A percentile compares a stretch with the other conserved stretches of the same genome.
These are phyloP conservation scores for Astrothelium subdiscretum DNA, from an alignment of 495 filamentous ascomycete species.

Conservation along the genomic window DNA sequence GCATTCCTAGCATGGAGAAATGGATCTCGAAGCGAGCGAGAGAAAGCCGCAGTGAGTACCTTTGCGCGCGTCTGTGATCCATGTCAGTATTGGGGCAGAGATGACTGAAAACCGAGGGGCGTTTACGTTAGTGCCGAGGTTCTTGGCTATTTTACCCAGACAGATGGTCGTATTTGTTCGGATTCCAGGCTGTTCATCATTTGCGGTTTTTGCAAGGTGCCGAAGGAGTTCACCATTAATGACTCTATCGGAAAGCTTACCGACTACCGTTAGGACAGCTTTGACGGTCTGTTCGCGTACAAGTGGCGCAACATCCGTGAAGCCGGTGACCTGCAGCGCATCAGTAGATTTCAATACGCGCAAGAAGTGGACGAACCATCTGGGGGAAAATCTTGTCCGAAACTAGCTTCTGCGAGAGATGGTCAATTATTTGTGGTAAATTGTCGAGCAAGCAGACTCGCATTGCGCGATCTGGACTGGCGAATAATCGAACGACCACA, in stretches of 20 bases:
- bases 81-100: constrained; percentile 5
- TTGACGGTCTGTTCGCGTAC: constrained; percentile 94
- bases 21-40: constrained; percentile 77
- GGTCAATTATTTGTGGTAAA: constrained; percentile 81
- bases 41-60: constrained; percentile 85
- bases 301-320: constrained; percentile 79
- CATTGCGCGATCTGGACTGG: constrained; percentile 82
- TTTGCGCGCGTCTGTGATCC: constrained; percentile 57
- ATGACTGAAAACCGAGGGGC: background rate
- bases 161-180: constrained; percentile 97
- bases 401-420: constrained; percentile 76
- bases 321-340: constrained; percentile 62
- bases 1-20: constrained; percentile 90
- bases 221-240: constrained; percentile 88
- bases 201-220: constrained; percentile 88
- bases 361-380: constrained; percentile 43
- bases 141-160: constrained; percentile 85
- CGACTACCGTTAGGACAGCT: constrained; percentile 71
- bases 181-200: constrained; percentile 95
- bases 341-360: background rate
- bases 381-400: constrained; percentile 96
- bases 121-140: constrained; percentile 59
- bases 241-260: constrained; percentile 81
- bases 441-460: constrained; percentile 87
- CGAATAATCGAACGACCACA: constrained; percentile 76